Evolutionary conservation across 1,284 basidiomycete genomes (phyloP), one percentile per base, ranked within the genome.

Genomic region (Retiboletus fuscus): DNA sequence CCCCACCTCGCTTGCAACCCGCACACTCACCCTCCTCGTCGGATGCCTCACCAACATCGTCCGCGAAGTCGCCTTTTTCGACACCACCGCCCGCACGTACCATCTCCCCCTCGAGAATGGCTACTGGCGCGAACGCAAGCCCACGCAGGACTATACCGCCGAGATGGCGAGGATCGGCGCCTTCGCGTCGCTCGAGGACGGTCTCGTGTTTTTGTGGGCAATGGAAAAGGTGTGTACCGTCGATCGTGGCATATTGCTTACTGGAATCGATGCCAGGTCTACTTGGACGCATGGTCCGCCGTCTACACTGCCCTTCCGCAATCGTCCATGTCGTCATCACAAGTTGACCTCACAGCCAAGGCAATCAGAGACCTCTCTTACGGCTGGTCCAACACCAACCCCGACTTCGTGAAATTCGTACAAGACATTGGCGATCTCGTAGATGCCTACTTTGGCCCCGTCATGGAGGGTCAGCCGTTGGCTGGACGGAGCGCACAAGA

Each of bases 141-240:
- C 84, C 28, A 93, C 92, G 26, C 84, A 87, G 71, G 88, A 90
- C 70, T 94, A 93, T 77, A 89, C 90, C 1, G 91, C 92, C 26
- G 92, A 92, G 81, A 91, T 94, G 90, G 85, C 85, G 16, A 83
- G 88, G 8, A 80, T 90, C 0, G 84, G 86, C 1, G 82, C 84
- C 2, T 75, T 83, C 20, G 86, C 85, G 15, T 84, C 82, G 0
- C 76, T 92, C n/a, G 86, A 90, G 68, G 92, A 93, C 64, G 91
- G 90, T 1, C 79, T 94, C 26, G 84, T 93, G 8, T 90, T 93
- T 73, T 80, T 95, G 24, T 94, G 92, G 92, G 91, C 91, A 2
- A 94, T 94, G 92, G 93, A 94, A 80, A 87, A 88, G 82, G 79
- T 80, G 34, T 1, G n/a, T 1, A 39, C 10, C 39, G 6, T n/a